Base-by-base conservation (phyloP, 768 basidiomycete species). In the Tulasnella calospora region DNA sequence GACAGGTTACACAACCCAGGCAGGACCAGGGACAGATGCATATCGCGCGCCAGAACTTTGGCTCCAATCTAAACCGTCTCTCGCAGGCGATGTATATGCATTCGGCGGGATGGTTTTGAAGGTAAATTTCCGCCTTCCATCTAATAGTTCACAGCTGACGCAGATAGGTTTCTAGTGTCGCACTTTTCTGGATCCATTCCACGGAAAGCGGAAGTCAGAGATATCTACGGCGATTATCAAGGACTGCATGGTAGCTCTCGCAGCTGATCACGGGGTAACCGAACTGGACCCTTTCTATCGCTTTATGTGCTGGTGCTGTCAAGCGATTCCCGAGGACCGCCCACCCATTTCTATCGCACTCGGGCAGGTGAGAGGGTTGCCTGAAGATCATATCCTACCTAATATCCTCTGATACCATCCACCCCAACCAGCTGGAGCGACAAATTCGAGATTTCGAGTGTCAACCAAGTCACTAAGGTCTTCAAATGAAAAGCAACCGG, bases 1-100 rank as follows among this genome's bases (percentile, higher is more conserved):
- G 21, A 74, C 73, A 13, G 73, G 73, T 10, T 74, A 47, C 19
- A 74, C 73, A 27, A 74, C 73, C 9, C 19, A 23, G 46, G 33
- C 44, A 1, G 19, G 27, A 1, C 17, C 27, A 3, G 73, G 73
- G 4, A 47, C 73, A 7, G 17, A 12, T 23, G 73, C 41, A 19
- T 74, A 47, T 41, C 44, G 38, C n/a, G 73, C 73, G 7, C 73
- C 73, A 21, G 73, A 74, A 19, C 21, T 74, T 35, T 27, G 38
- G 19, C 33, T 74, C 10, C 41, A 74, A 7, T 23, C 9, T 33
- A 74, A 51, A 33, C 44, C 51, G 1, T 41, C 73, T n/a, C 33
- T 55, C 21, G 23, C 23, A 27, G 51, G 40, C 44, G 73, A 74
- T 35, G 51, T 74, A 2, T 74, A 74, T 27, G 73, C 73, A 10